Conservation (phyloP, 2,329 filamentous ascomycete species). For the Colletotrichum tropicicola region DNA sequence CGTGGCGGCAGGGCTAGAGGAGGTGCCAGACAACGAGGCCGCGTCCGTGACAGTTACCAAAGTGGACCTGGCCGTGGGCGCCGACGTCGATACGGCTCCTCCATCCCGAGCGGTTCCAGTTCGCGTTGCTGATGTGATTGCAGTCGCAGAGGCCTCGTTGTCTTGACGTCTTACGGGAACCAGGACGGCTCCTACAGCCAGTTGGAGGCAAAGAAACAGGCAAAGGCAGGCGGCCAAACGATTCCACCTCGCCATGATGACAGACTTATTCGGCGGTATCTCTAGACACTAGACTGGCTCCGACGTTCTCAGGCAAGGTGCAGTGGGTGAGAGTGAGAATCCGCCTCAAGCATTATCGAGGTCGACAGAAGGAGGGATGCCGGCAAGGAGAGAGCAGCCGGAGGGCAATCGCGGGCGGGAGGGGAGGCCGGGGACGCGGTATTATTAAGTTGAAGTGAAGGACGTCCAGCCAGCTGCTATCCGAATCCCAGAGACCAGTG, state of each 20-base stretch:
- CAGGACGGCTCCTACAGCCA: slow-evolving; percentile 44
- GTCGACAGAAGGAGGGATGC: slow-evolving; percentile 5
- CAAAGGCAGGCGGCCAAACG: slow-evolving; percentile 49
- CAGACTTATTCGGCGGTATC: background rate
- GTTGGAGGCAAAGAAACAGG: slow-evolving; percentile 47
- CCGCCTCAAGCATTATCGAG: slow-evolving; percentile 7
- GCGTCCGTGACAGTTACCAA: background rate
- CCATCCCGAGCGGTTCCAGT: slow-evolving; percentile 7
- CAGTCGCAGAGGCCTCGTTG: slow-evolving; percentile 32
- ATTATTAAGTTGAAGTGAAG: slow-evolving; percentile 13
- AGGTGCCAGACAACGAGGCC: background rate
- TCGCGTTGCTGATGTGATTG: slow-evolving; percentile 26
- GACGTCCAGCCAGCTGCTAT: slow-evolving; percentile 3
- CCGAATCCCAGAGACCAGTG: slow-evolving; percentile 22
- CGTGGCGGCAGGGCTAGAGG: slow-evolving; percentile 12
- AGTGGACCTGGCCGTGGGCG: background rate
- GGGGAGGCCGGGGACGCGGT: background rate
- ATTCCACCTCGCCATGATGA: slow-evolving; percentile 35
- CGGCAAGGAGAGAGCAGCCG: slow-evolving; percentile 7
- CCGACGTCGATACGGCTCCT: background rate
- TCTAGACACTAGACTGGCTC: background rate
- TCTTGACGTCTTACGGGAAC: slow-evolving; percentile 45
- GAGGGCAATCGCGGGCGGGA: background rate
- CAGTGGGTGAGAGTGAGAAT: background rate
- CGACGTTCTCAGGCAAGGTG: background rate